Base-by-base conservation (phyloP, 1,139 yeast genomes). In the Zygoascus sp. region DNA sequence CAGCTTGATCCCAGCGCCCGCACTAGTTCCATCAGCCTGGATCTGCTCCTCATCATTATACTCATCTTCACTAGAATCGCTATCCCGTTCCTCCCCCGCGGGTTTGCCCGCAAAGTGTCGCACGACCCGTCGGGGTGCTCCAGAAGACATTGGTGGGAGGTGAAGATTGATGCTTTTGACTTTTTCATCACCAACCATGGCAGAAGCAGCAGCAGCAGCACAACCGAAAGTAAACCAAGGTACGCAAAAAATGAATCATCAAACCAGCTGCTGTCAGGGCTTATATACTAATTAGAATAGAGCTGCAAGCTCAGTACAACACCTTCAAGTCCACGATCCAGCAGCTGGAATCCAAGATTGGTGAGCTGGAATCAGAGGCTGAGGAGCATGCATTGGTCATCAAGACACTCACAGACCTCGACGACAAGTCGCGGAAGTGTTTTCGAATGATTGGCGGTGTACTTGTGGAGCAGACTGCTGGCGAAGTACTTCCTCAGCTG, bases 381-480 rank as follows among this genome's bases (percentile, higher is more conserved):
- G 73, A 69, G 39, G 75, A 72, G 54, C 75, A 72, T 55, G 58
- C 57, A 55, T 56, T 54, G 23, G 65, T 55, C 2, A 42, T 52
- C 42, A 74, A 75, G 11, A 80, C 92, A 0, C 64, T 83, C 61
- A 65, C 59, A 52, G 75, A 65, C 38, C 80, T 77, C 44, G 76
- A 77, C 16, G 54, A 57, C 2, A 21, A 35, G 13, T 79, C 74
- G 39, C 77, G 98, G 51, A 83, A 82, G 60, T 89, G 97, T 60
- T 90, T 81, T 69, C 80, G 95, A 62, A 88, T 92, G 96, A 77
- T 92, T 36, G 97, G 97, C 13, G 95, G 96, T 3, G 96, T 92
- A 1, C 73, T 94, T 42, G 86, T 90, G 21, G 95, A 90, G 61
- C 83, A 86, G 56, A 75, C 80, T 5, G 92, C 89, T 2, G 81